These are phyloP conservation scores for Wickerhamomyces chambardii DNA, from an alignment of 805 yeast species.

Conservation along the genomic window DNA sequence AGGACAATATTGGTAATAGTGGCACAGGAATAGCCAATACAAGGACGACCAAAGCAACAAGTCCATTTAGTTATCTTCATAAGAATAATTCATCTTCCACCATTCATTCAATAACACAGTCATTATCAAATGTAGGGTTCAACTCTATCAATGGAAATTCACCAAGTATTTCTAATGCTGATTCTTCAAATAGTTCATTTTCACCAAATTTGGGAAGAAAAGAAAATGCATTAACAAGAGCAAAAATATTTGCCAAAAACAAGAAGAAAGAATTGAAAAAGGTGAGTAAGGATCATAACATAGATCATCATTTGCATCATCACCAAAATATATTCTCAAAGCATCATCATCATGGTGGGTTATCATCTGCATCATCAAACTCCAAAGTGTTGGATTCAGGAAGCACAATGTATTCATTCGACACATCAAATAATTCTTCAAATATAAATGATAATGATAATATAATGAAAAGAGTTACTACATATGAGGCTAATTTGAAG, in stretches of 20 bases:
- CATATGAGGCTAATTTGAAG: slow-evolving; percentile 19
- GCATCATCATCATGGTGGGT: slow-evolving; percentile 6
- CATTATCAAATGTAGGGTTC: slow-evolving; percentile 18
- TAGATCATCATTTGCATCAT: neutral
- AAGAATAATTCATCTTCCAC: slow-evolving; percentile 16
- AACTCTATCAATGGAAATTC: neutral
- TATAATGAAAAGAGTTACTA: slow-evolving; percentile 19
- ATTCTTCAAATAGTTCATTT: slow-evolving; percentile 1
- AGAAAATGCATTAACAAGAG: slow-evolving; percentile 15
- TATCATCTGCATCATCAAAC: slow-evolving; percentile 29
- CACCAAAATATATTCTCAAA: neutral
- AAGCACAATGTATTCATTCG: slow-evolving; percentile 27
- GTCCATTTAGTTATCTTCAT: slow-evolving; percentile 8
- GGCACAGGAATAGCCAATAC: neutral
- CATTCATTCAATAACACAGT: slow-evolving; percentile 12
- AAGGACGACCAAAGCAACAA: neutral
- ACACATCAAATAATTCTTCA: slow-evolving; percentile 17
- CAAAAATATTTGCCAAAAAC: slow-evolving; percentile 17
- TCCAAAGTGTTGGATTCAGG: slow-evolving; percentile 23
- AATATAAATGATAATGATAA: slow-evolving; percentile 18
- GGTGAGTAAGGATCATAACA: slow-evolving; percentile 1
- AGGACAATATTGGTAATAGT: too few species aligned
- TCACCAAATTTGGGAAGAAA: slow-evolving; percentile 9
- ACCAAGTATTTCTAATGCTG: neutral
- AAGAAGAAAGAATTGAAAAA: slow-evolving; percentile 16